These are phyloP conservation scores for Myriosclerotinia scirpicola DNA, from an alignment of 2,329 filamentous ascomycete genomes.

Conservation along the genomic window DNA sequence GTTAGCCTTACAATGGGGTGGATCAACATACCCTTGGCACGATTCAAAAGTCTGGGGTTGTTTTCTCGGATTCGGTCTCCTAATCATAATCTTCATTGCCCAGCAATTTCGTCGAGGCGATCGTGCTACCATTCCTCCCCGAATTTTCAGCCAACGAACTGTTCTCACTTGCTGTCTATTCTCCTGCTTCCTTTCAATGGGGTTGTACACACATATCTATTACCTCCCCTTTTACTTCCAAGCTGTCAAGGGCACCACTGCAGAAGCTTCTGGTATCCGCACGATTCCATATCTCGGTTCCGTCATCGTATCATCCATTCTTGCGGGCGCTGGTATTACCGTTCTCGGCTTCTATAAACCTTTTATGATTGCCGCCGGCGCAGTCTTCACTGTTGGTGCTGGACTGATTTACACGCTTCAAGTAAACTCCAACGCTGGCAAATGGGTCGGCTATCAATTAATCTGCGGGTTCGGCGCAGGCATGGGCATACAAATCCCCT, in stretches of 20 bases:
- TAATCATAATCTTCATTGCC: conserved; percentile 43
- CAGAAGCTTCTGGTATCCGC: conserved; percentile 45
- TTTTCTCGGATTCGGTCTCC: conserved; percentile 43
- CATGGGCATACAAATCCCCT: conserved; percentile 48
- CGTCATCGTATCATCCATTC: conserved; percentile 46
- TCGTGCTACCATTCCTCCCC: conserved; percentile 51
- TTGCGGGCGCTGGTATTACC: conserved; percentile 45
- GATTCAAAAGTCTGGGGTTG: conserved; percentile 47
- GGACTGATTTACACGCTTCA: conserved; percentile 47
- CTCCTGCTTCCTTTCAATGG: conserved; percentile 42
- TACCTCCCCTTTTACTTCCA: conserved; percentile 55
- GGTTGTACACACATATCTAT: conserved; percentile 42
- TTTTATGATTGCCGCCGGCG: conserved; percentile 48
- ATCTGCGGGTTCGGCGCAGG: conserved; percentile 51
- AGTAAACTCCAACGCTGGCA: conserved; percentile 46
- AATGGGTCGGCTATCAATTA: conserved; percentile 56
- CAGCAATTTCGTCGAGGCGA: conserved; percentile 48
- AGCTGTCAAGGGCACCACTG: conserved; percentile 45
- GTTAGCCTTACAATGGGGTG: conserved; percentile 51
- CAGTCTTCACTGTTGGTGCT: conserved; percentile 46
- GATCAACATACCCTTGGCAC: conserved; percentile 48
- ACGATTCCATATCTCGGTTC: conserved; percentile 48
- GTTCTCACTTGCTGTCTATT: conserved; percentile 42
- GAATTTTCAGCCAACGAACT: conserved; percentile 46
- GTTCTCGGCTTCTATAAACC: conserved; percentile 47